phyloP scores from a whole-genome alignment of 176 grass and related monocot genomes.

The Juncus effusus region DNA sequence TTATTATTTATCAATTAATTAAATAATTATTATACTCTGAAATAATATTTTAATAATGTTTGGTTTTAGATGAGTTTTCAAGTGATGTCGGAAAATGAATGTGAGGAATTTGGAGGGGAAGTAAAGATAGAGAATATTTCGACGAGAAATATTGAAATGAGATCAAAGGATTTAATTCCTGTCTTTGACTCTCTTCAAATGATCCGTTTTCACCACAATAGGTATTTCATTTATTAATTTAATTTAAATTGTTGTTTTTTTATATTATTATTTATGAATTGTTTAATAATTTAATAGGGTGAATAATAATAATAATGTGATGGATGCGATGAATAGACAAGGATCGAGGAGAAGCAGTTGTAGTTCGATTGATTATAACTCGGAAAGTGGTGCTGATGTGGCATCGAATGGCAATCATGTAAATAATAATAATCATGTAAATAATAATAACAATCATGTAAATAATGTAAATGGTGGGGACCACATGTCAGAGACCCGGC shows the following conservation, averaged over 20 bases:
- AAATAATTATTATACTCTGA: conserved; percentile 4
- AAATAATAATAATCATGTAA: conserved; percentile 44
- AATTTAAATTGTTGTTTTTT: not conserved
- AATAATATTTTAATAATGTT: conserved; percentile 18
- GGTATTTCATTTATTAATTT: conserved; percentile 33
- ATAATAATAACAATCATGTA: conserved; percentile 39
- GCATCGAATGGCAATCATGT: conserved; percentile 50
- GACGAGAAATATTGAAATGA: conserved; percentile 55
- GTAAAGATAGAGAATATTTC: conserved; percentile 68
- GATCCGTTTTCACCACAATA: conserved; percentile 66
- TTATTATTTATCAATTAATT: conserved; percentile 10
- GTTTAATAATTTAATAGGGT: conserved; percentile 29
- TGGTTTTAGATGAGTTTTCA: conserved; percentile 67
- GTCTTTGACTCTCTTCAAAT: conserved; percentile 69
- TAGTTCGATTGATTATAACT: conserved; percentile 60
- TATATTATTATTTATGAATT: conserved; percentile 7
- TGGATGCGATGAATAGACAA: conserved; percentile 37
- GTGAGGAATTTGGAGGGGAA: conserved; percentile 29
- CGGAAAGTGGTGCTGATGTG: conserved; percentile 42
- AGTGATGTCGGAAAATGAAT: conserved; percentile 47
- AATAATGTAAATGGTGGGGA: conserved; percentile 50
- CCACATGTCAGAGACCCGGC: conserved; percentile 55
- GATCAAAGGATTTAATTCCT: conserved; percentile 74
- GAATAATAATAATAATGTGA: conserved; percentile 42
- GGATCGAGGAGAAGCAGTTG: conserved; percentile 62